These are phyloP conservation scores for Candida germanica DNA, from an alignment of 805 yeast species.

Conservation along the genomic window DNA sequence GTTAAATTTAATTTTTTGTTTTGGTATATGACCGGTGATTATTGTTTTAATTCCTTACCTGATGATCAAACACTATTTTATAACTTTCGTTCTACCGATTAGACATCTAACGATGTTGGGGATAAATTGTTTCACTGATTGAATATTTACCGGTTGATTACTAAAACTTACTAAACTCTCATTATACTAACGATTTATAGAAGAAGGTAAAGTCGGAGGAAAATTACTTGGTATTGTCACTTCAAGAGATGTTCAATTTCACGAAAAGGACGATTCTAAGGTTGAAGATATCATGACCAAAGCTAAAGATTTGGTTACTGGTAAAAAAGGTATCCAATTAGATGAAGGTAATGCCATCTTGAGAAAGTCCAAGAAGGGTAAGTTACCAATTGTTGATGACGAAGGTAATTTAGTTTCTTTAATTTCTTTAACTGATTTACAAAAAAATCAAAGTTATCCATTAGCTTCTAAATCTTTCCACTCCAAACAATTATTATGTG, in stretches of 20 bases:
- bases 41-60: slow-evolving; percentile 12
- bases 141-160: no score
- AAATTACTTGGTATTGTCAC: slow-evolving; percentile 94
- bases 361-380: slow-evolving; percentile 94
- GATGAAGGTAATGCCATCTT: slow-evolving; percentile 86
- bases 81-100: slow-evolving; percentile 99
- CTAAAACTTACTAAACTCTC: neutral
- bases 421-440: slow-evolving; percentile 93
- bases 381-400: slow-evolving; percentile 86
- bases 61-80: slow-evolving; percentile 22
- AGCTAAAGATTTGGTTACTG: slow-evolving; percentile 83
- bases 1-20: no score
- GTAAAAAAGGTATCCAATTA: slow-evolving; percentile 75
- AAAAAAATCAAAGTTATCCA: slow-evolving; percentile 92
- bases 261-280: slow-evolving; percentile 60
- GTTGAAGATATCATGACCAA: slow-evolving; percentile 86
- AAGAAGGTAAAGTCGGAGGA: slow-evolving; percentile 79
- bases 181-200: slow-evolving; percentile 47
- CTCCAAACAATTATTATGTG: slow-evolving; percentile 95
- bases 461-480: slow-evolving; percentile 88
- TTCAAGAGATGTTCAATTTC: slow-evolving; percentile 95
- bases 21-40: no score
- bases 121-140: slow-evolving; percentile 44
- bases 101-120: slow-evolving; percentile 95
- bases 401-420: slow-evolving; percentile 77